Base-by-base conservation (phyloP, 805 yeast genomes). In the Saturnispora serradocipensis region DNA sequence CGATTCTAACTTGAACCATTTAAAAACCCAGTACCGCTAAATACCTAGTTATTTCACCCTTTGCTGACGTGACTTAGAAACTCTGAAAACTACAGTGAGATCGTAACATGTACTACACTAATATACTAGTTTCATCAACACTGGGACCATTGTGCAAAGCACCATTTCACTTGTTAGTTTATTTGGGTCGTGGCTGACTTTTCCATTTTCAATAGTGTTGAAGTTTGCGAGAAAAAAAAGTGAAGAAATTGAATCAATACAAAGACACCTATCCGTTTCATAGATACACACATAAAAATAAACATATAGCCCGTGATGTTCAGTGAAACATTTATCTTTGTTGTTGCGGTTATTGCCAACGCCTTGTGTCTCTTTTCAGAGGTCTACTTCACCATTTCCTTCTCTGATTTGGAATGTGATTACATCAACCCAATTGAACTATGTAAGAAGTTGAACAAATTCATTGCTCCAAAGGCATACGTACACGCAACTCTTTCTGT, bases 341-440 rank as follows among this genome's bases (percentile, higher is more conserved):
- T 85, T 55, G 72, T 81, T 59, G 88, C 96, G 9, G 95, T 90
- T 43, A 66, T 90, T 54, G 76, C 84, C 56, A 91, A 91, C 70
- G 93, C 95, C 54, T 79, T 86, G 60, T 88, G 86, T 76, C 75
- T 91, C 71, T 89, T 91, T 66, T 75, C 86, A 39, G 97, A 90
- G 73, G 97, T 90, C 52, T 93, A 86, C 69, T 90, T 90, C 78
- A 88, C 97, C 47, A 89, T 90, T 70, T 82, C 89, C 84, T 91
- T 86, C 74, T 86, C 95, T 58, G 98, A 90, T 71, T 77, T 90
- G 68, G 98, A 88, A 70, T 83, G 90, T 64, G 99, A 93, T 70
- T 93, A 91, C 75, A 90, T 91, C 72, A 93, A 91, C 69, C 98
- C 98, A 52, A 88, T 91, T 67, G 98, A 91, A 71, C 77, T 93